phyloP scores from a whole-genome alignment of 805 yeast genomes.

The Myxozyma lipomycoides region DNA sequence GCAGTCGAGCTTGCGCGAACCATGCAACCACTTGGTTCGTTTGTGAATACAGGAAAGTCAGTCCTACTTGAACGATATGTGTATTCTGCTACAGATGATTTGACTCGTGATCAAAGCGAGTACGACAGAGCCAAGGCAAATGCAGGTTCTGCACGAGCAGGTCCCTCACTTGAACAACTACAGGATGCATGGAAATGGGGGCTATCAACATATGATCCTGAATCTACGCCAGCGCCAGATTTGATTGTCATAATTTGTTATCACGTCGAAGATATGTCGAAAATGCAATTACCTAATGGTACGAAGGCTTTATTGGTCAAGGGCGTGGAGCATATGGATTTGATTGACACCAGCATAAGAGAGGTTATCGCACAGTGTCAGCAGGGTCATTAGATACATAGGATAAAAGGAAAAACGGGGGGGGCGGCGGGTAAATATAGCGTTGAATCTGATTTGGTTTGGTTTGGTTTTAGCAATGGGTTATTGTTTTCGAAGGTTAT shows the following conservation, averaged over 20 bases:
- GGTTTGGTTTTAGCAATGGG: too few relatives aligned
- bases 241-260: conserved; percentile 9
- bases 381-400: not conserved
- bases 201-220: conserved; percentile 8
- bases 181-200: conserved; percentile 20
- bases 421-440: too few relatives aligned
- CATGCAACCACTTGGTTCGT: conserved; percentile 4
- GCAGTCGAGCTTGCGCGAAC: conserved; percentile 12
- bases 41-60: conserved; percentile 10
- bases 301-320: conserved; percentile 10
- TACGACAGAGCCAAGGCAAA: not conserved
- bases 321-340: conserved; percentile 13
- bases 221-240: conserved; percentile 21
- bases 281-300: conserved; percentile 2
- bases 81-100: conserved; percentile 5
- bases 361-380: not conserved
- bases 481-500: too few relatives aligned
- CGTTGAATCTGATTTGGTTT: too few relatives aligned
- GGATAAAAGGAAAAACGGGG: too few relatives aligned
- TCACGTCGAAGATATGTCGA: conserved; percentile 1
- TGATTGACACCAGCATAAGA: conserved; percentile 14
- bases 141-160: not conserved
- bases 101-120: not conserved
- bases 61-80: conserved; percentile 14
- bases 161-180: not conserved